Conservation (phyloP, 1,284 basidiomycete genomes). For the Erythrobasidium hasegawianum region DNA sequence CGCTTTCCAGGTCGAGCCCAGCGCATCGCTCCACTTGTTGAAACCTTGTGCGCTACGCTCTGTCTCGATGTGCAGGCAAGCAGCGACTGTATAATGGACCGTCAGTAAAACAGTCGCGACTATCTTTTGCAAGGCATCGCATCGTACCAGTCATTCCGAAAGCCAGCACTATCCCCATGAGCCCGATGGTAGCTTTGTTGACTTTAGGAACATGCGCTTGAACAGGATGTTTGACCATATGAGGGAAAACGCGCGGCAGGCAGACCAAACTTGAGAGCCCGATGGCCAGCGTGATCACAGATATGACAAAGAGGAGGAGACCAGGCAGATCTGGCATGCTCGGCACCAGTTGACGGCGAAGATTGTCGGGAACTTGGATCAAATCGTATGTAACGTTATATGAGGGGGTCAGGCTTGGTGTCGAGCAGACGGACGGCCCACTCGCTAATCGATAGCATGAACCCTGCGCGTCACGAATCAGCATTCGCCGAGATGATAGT, state of each 20-base stretch:
- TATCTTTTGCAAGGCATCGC: not conserved
- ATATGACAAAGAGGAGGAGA: not conserved
- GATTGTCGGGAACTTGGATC: not conserved
- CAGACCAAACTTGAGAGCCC: not conserved
- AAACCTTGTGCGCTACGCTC: not conserved
- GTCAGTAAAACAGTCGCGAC: not conserved
- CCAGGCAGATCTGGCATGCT: not conserved
- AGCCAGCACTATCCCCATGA: not conserved
- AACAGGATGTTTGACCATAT: not conserved
- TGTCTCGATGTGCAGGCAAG: not conserved
- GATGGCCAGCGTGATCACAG: not conserved
- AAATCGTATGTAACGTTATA: not conserved
- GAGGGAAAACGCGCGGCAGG: not conserved
- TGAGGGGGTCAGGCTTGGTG: not conserved
- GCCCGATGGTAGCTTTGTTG: not conserved
- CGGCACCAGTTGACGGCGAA: not conserved
- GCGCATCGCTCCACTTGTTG: not conserved
- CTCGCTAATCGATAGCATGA: not conserved
- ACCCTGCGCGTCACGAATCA: not conserved
- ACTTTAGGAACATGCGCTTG: not conserved
- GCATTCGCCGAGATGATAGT: not conserved
- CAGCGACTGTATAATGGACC: slow-evolving; percentile 1
- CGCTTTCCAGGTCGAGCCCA: not conserved
- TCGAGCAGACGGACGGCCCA: not conserved
- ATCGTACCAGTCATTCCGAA: not conserved